Evolutionary conservation across 1,284 basidiomycete species (phyloP).

Genomic region (Cryptococcus wingfieldii): DNA sequence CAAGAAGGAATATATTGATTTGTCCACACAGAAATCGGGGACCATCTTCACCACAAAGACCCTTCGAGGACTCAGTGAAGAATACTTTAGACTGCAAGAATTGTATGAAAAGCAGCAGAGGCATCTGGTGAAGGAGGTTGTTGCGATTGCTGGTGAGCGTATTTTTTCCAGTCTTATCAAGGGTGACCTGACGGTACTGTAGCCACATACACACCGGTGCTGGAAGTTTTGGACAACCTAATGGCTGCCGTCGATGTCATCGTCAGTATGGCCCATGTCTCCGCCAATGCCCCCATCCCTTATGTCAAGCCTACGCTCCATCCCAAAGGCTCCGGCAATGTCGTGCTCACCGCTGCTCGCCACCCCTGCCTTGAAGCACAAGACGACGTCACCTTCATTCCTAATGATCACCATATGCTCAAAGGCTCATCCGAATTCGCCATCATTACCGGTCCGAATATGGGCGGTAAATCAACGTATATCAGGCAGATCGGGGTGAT

Average conservation of each 20-base stretch:
- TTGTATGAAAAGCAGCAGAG: conserved; percentile 27
- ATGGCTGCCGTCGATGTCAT: conserved; percentile 91
- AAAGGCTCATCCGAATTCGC: conserved; percentile 50
- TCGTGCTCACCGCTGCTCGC: conserved; percentile 74
- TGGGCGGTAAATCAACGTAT: conserved; percentile 93
- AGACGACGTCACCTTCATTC: conserved; percentile 90
- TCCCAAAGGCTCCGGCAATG: conserved; percentile 71
- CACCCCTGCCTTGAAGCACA: conserved; percentile 97
- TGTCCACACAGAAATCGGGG: conserved; percentile 82
- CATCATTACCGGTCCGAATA: conserved; percentile 75
- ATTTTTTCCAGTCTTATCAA: not conserved
- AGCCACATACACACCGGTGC: conserved; percentile 85
- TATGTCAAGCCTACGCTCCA: conserved; percentile 57
- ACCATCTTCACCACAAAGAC: conserved; percentile 83
- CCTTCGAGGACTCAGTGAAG: conserved; percentile 68
- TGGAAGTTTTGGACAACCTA: conserved; percentile 82
- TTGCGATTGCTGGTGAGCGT: conserved; percentile 77
- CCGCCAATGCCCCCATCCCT: conserved; percentile 75
- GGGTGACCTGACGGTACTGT: not conserved
- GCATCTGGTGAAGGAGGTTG: conserved; percentile 85
- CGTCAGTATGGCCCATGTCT: conserved; percentile 84
- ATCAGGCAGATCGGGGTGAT: conserved; percentile 90
- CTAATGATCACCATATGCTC: conserved; percentile 64
- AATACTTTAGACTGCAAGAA: conserved; percentile 54
- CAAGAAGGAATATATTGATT: conserved; percentile 73